Evolutionary conservation across 495 filamentous ascomycete species (phyloP).

Genomic region (Penicillium canescens): DNA sequence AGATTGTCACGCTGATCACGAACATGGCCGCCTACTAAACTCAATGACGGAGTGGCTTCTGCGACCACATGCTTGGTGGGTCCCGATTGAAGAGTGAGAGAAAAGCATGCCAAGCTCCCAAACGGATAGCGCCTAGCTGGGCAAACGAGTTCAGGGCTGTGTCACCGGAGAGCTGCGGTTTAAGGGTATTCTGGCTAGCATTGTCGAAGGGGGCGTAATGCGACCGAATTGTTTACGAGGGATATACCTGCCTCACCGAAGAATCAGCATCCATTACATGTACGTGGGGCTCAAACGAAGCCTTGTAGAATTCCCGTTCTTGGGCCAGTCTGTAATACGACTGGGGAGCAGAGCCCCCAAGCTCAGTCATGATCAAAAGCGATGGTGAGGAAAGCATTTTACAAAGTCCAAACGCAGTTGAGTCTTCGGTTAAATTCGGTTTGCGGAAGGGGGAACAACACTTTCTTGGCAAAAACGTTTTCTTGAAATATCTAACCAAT

Average conservation of each 20-base stretch:
- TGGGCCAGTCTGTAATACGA: conserved; percentile 5
- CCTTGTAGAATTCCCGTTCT: conserved; percentile 10
- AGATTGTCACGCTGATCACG: conserved; percentile 31
- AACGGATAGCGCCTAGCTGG: conserved; percentile 55
- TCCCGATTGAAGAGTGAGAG: conserved; percentile 59
- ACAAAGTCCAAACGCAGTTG: no score
- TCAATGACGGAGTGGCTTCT: conserved; percentile 55
- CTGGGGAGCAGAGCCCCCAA: background rate
- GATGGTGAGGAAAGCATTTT: no score
- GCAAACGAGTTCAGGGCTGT: conserved; percentile 60
- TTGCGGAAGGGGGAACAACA: no score
- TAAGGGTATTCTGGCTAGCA: conserved; percentile 9
- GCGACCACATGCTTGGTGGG: conserved; percentile 58
- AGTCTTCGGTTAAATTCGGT: no score
- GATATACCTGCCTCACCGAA: conserved; percentile 16
- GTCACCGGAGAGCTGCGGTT: conserved; percentile 42
- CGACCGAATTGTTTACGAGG: conserved; percentile 11
- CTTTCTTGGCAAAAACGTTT: no score
- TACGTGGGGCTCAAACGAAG: background rate
- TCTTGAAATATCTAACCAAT: no score
- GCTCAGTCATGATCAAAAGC: no score
- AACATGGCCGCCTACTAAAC: conserved; percentile 30
- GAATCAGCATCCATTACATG: background rate
- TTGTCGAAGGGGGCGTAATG: conserved; percentile 23
- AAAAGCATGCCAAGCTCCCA: conserved; percentile 51